phyloP scores from a whole-genome alignment of 768 basidiomycete species.

The Tulasnella sp. region DNA sequence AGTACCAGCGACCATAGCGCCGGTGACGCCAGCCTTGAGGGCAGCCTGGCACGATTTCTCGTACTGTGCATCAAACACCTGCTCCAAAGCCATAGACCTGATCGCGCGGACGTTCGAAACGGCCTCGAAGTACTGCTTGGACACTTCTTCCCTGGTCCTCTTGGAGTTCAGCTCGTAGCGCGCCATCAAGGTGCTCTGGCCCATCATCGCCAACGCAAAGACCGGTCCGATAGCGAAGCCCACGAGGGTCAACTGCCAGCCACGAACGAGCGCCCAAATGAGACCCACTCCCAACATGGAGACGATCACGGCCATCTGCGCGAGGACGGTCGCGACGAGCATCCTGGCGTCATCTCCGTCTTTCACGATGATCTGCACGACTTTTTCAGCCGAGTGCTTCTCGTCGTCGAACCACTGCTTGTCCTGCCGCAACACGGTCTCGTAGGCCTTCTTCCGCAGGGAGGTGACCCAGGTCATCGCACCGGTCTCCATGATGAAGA shows the following conservation, averaged over 20 bases:
- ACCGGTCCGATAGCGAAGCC: conserved; percentile 84
- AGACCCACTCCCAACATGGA: conserved; percentile 82
- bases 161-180: conserved; percentile 77
- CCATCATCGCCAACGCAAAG: conserved; percentile 68
- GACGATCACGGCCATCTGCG: conserved; percentile 65
- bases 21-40: conserved; percentile 61
- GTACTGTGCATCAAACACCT: conserved; percentile 66
- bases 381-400: conserved; percentile 53
- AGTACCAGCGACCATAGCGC: conserved; percentile 85
- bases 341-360: conserved; percentile 85
- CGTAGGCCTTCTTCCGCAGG: conserved; percentile 57
- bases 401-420: conserved; percentile 80
- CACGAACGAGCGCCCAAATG: conserved; percentile 79
- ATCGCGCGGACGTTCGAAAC: conserved; percentile 84
- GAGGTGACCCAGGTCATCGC: conserved; percentile 70
- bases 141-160: conserved; percentile 77
- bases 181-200: conserved; percentile 69
- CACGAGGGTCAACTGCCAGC: conserved; percentile 91
- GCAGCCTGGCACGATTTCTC: conserved; percentile 59
- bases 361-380: conserved; percentile 77
- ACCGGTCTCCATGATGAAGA: conserved; percentile 70
- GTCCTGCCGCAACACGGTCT: conserved; percentile 68
- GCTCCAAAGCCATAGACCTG: conserved; percentile 79
- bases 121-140: conserved; percentile 80
- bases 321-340: conserved; percentile 67